Evolutionary conservation across 1,139 yeast species (phyloP).

Genomic region (Yamadazyma triangularis): DNA sequence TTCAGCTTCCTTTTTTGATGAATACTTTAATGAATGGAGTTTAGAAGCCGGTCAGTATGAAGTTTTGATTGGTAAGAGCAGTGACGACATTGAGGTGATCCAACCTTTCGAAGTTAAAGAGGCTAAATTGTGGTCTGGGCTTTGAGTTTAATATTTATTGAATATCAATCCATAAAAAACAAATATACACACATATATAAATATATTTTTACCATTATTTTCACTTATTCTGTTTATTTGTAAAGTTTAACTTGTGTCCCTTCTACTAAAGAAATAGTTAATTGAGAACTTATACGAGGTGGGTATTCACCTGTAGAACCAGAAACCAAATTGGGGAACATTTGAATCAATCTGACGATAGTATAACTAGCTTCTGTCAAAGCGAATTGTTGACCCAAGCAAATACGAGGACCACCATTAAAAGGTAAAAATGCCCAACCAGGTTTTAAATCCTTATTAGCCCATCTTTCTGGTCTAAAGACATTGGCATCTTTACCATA

Average conservation of each 20-base stretch:
- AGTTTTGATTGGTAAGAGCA: constrained; percentile 37
- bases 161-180: neutral
- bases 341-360: constrained; percentile 38
- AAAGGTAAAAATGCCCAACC: constrained; percentile 55
- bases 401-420: constrained; percentile 60
- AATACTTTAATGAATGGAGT: constrained; percentile 35
- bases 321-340: constrained; percentile 25
- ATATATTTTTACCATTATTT: too few relatives aligned
- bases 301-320: constrained; percentile 25
- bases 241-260: constrained; percentile 13
- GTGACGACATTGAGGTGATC: constrained; percentile 21
- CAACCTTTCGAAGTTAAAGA: constrained; percentile 26
- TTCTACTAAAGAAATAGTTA: constrained; percentile 20
- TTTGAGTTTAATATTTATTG: too few relatives aligned
- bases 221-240: too few relatives aligned
- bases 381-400: constrained; percentile 59
- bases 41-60: constrained; percentile 39
- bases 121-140: constrained; percentile 14
- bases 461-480: constrained; percentile 51
- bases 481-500: constrained; percentile 46
- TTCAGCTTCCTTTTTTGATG: constrained; percentile 51
- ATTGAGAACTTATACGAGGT: constrained; percentile 24
- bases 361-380: constrained; percentile 48
- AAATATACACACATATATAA: too few relatives aligned
- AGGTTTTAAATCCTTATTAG: constrained; percentile 23